Base-by-base conservation (phyloP, 164 flowering plant genomes). In the Umbilicus rupestris region DNA sequence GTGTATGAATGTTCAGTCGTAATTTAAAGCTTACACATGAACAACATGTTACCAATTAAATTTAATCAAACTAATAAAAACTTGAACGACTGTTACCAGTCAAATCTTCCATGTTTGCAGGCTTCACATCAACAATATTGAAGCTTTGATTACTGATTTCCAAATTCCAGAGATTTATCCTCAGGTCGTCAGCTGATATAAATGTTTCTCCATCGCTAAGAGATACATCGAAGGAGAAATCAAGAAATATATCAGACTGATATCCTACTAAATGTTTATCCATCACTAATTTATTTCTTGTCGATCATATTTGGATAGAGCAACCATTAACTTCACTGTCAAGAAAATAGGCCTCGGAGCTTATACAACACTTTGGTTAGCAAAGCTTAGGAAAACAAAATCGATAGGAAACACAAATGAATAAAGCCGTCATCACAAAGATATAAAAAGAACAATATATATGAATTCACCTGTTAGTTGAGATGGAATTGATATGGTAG, bases 71-170 rank as follows among this genome's bases (percentile, higher is more conserved):
- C n/a, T n/a, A n/a, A n/a, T 52, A 20, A 2, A 26, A 5, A 52
- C 59, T 15, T 20, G 12, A 14, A 52, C 8, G 19, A 22, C 6
- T 26, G 58, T 55, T 77, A 91, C 99, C 99, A 74, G 99, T 94
- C 59, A 94, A 81, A 77, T 94, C 99, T 76, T 94, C 99, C 99
- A 94, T 94, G 73, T 94, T 94, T 65, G 96, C 82, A 68, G 97
- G 99, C 81, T 94, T 94, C 64, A 94, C 96, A 73, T 94, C 98
- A 71, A 94, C 95, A 78, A 94, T 90, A 70, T 94, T 94, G 78
- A 90, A 94, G 81, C 97, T 94, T 68, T 91, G 98, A 72, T 81
- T 94, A 78, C 98, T 89, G 69, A 94, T 90, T 83, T 89, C 97
- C 78, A 94, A 76, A 77, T 94, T 94, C 98, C 98, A 94, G 62